Evolutionary conservation across 148 eudicot genomes (phyloP).

Genomic region (Suaeda aralocaspica): DNA sequence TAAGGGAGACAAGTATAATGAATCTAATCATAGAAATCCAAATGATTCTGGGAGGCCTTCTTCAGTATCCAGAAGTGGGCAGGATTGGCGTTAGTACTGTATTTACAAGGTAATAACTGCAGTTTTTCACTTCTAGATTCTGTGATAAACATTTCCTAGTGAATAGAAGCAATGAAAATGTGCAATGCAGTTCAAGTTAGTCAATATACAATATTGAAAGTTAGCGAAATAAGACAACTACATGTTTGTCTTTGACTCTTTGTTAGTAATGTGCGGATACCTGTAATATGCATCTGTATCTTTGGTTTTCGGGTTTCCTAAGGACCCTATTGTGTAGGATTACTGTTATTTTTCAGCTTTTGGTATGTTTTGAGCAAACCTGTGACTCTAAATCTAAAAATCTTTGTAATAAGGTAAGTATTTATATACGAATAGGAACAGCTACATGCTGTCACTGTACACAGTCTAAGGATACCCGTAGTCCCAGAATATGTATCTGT

Average conservation of each 20-base stretch:
- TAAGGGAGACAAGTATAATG: slow-evolving; percentile 46
- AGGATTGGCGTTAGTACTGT: slow-evolving; percentile 38
- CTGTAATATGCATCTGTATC: no score
- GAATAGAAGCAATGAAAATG: not conserved
- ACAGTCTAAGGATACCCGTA: not conserved
- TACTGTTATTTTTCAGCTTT: no score
- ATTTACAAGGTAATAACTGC: slow-evolving; percentile 7
- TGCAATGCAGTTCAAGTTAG: not conserved
- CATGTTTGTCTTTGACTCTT: not conserved
- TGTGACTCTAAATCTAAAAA: no score
- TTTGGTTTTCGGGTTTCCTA: no score
- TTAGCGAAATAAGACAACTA: no score
- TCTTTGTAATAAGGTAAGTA: no score
- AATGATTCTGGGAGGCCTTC: slow-evolving; percentile 41
- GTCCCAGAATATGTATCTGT: no score
- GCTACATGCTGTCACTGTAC: not conserved
- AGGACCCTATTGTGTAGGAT: no score
- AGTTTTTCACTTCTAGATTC: not conserved
- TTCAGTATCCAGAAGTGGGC: slow-evolving; percentile 39
- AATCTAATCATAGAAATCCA: slow-evolving; percentile 37
- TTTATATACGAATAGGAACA: no score
- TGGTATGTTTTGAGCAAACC: no score
- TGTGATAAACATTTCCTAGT: not conserved
- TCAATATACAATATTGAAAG: not conserved
- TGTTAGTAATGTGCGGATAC: not conserved